A percentile compares a stretch with the other conserved stretches of the same genome.
phyloP scores from a whole-genome alignment of 495 filamentous ascomycete species.

The Patellaria atrata region DNA sequence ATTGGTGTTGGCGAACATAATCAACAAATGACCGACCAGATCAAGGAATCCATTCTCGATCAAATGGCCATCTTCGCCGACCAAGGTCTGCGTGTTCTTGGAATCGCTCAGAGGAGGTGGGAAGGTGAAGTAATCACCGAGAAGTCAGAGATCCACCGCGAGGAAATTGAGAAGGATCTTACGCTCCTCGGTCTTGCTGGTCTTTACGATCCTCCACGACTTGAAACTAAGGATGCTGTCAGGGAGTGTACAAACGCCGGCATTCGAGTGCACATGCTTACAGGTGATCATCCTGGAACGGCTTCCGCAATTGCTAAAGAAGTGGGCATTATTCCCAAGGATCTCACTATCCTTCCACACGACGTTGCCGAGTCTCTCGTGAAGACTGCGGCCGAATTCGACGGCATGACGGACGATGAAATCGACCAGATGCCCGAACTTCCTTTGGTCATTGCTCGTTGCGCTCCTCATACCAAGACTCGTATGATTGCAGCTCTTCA shows the following conservation, averaged over 20 bases:
- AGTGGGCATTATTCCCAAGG: slow-evolving; percentile 55
- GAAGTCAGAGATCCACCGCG: slow-evolving; percentile 22
- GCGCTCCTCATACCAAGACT: slow-evolving; percentile 51
- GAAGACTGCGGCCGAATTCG: slow-evolving; percentile 50
- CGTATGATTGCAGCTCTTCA: slow-evolving; percentile 56
- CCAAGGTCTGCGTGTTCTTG: slow-evolving; percentile 68
- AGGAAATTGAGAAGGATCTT: slow-evolving; percentile 40
- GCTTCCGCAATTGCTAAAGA: slow-evolving; percentile 62
- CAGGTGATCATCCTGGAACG: slow-evolving; percentile 62
- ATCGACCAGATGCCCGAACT: slow-evolving; percentile 44
- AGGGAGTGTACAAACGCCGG: slow-evolving; percentile 52
- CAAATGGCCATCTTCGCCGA: slow-evolving; percentile 55
- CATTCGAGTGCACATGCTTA: slow-evolving; percentile 69
- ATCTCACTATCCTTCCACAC: slow-evolving; percentile 38
- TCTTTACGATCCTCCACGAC: slow-evolving; percentile 60
- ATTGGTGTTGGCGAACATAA: slow-evolving; percentile 39
- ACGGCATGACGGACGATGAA: slow-evolving; percentile 42
- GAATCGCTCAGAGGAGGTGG: slow-evolving; percentile 37
- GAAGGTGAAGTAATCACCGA: slow-evolving; percentile 16
- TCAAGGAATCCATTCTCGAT: slow-evolving; percentile 43
- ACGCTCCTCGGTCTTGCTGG: slow-evolving; percentile 55
- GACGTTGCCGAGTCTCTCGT: slow-evolving; percentile 40
- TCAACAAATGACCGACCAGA: slow-evolving; percentile 40
- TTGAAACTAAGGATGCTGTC: slow-evolving; percentile 52
- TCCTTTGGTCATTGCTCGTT: slow-evolving; percentile 51